A percentile compares a stretch with the other conserved stretches of the same genome.
These are phyloP conservation scores for Aquilaria agallochum DNA, from an alignment of 441 rosid genomes.

Conservation along the genomic window DNA sequence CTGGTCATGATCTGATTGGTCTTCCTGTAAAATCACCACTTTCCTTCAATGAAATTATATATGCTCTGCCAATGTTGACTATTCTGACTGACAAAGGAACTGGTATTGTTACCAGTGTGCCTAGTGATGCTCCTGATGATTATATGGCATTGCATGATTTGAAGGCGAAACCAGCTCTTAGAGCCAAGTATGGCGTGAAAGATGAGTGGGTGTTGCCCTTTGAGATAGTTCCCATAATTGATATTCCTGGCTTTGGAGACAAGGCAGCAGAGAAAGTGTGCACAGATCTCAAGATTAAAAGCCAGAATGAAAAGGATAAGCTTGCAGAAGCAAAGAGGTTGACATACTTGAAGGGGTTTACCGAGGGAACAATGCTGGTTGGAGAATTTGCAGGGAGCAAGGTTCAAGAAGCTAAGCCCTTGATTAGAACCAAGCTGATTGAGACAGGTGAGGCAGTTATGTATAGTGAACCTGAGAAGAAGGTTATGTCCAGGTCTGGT, in stretches of 20 bases:
- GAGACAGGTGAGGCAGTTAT: conserved; percentile 72
- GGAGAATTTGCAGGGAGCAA: conserved; percentile 72
- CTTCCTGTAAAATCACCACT: conserved; percentile 79
- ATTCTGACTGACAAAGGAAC: conserved; percentile 92
- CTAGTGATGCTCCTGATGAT: conserved; percentile 97
- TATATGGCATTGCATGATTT: conserved; percentile 80
- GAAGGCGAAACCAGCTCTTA: conserved; percentile 70
- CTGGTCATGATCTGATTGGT: conserved; percentile 83
- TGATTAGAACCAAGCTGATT: conserved; percentile 59
- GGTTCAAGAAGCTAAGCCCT: conserved; percentile 81
- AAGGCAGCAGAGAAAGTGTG: conserved; percentile 87
- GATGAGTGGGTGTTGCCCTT: conserved; percentile 89
- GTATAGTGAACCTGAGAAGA: conserved; percentile 95
- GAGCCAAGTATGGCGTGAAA: conserved; percentile 71
- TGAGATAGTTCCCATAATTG: conserved; percentile 71
- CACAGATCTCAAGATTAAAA: conserved; percentile 69
- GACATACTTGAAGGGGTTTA: conserved; percentile 84
- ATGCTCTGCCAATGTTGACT: conserved; percentile 90
- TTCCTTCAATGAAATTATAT: conserved; percentile 60
- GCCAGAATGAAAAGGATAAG: conserved; percentile 90
- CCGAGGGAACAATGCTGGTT: conserved; percentile 75
- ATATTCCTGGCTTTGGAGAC: conserved; percentile 84
- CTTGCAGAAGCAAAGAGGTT: conserved; percentile 87
- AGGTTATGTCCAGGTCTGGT: conserved; percentile 90
- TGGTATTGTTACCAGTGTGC: conserved; percentile 94